Evolutionary conservation across 2,329 filamentous ascomycete genomes (phyloP), one percentile per base, ranked within the genome.

Genomic region (Penicillium sp.): DNA sequence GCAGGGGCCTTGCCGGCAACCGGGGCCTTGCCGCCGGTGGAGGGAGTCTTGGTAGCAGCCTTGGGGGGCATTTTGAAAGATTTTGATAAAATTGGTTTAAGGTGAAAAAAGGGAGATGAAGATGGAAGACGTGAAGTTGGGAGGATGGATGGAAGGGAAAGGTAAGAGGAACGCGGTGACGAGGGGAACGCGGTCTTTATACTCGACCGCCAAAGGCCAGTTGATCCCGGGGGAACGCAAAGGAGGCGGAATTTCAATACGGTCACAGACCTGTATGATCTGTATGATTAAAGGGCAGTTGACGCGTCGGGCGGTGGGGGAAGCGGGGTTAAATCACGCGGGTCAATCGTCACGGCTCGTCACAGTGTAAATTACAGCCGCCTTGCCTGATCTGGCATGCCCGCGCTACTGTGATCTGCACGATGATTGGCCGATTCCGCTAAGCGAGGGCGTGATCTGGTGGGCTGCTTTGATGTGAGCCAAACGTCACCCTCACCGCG

Each of bases 21-120:
- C 63, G 87, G 86, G 68, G 93, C 93, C 91, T 97, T 97, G 81
- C 91, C 85, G 82, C 90, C 93, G 74, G 84, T 87, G 79, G 81
- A 84, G 80, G 93, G 92, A 86, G 96, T 97, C 91, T 97, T 97
- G 82, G 95, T 89, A 74, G 93, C 93, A 74, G 89, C 88, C 84
- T 97, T 97, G 75, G 94, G 93, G 82, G 94, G 85, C 94, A 97
- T 97, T 89, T 88, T 87, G 75, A 70, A 66, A 70, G 62, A 61
- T 60, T 42, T 20, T 62, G 55, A 56, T 27, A 57, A 56, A 51
- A 53, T 65, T 59, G 50, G 53, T 65, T 56, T 51, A 52, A 52
- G 49, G 58, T 65, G 64, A 61, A 63, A 64, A 26, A 26, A 24
- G 30, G 66, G 64, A 63, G 63, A 65, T 34, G 58, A 50, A 43